These are phyloP conservation scores for Pythium folliculosum DNA, from an alignment of 352 stramenopile genomes.

Conservation along the genomic window DNA sequence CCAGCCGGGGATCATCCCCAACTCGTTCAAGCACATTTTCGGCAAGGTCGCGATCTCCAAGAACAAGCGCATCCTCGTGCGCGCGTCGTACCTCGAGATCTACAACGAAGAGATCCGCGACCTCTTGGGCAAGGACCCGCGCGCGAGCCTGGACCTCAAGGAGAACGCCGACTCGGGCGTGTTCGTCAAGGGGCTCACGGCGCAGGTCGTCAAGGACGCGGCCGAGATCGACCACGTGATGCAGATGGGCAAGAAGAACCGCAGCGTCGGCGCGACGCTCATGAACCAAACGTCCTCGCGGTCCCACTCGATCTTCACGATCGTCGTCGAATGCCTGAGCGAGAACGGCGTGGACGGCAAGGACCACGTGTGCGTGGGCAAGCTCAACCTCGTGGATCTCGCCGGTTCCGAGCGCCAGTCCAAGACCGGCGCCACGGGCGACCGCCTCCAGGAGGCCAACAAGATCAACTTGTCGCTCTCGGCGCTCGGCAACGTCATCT, in stretches of 20 bases:
- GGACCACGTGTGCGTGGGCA: constrained; percentile 94
- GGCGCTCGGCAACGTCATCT: constrained; percentile 85
- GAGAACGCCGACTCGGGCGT: constrained; percentile 91
- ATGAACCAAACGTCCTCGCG: constrained; percentile 98
- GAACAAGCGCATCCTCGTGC: constrained; percentile 96
- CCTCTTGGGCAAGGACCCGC: constrained; percentile 88
- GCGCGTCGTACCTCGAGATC: constrained; percentile 96
- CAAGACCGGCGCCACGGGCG: constrained; percentile 72
- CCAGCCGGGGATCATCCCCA: constrained; percentile 88
- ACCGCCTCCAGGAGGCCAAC: constrained; percentile 77
- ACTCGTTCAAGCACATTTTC: constrained; percentile 91
- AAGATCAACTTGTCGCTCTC: constrained; percentile 82
- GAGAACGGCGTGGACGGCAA: constrained; percentile 65
- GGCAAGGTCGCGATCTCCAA: constrained; percentile 85
- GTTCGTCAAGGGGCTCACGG: constrained; percentile 88
- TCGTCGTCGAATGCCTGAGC: constrained; percentile 93
- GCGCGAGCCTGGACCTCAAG: constrained; percentile 85
- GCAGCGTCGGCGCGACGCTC: constrained; percentile 92
- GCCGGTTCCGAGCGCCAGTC: constrained; percentile 73
- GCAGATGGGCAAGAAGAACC: constrained; percentile 94
- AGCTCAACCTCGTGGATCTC: constrained; percentile 94
- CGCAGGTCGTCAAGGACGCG: constrained; percentile 86
- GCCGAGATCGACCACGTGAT: constrained; percentile 93
- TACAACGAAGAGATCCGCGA: constrained; percentile 98
- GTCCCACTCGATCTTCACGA: constrained; percentile 98